These are phyloP conservation scores for Globisporangium carolinianum DNA, from an alignment of 352 stramenopile species.

Conservation along the genomic window DNA sequence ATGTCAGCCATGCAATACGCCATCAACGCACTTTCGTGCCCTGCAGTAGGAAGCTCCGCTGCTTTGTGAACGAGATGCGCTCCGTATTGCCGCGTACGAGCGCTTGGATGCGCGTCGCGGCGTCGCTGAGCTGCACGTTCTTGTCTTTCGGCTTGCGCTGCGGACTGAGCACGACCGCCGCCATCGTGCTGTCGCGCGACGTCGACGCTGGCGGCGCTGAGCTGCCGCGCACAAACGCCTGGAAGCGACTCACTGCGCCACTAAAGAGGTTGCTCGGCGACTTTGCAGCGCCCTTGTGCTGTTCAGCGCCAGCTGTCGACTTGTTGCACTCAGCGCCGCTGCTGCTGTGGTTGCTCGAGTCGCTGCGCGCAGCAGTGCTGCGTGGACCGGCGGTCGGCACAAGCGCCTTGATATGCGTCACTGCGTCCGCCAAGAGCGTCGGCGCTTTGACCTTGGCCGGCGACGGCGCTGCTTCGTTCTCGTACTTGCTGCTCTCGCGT, in stretches of 20 bases:
- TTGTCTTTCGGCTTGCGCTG: slow-evolving; percentile 4
- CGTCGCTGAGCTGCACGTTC: slow-evolving; percentile 18
- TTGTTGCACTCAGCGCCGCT: slow-evolving; percentile 6
- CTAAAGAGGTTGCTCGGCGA: slow-evolving; percentile 26
- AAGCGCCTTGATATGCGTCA: slow-evolving; percentile 31
- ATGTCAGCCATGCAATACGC: neutral
- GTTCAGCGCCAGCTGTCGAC: slow-evolving; percentile 4
- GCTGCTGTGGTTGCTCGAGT: slow-evolving; percentile 15
- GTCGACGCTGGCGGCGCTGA: neutral
- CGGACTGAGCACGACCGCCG: slow-evolving; percentile 2
- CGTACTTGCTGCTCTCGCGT: neutral
- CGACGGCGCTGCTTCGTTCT: neutral
- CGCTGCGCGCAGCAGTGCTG: slow-evolving; percentile 8
- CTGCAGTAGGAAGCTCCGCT: slow-evolving; percentile 54
- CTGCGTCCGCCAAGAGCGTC: slow-evolving; percentile 24
- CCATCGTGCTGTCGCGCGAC: slow-evolving; percentile 1
- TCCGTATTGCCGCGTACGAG: slow-evolving; percentile 55
- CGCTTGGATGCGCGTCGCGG: slow-evolving; percentile 64
- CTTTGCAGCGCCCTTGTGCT: slow-evolving; percentile 10
- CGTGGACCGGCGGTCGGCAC: slow-evolving; percentile 9
- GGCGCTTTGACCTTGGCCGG: slow-evolving; percentile 7
- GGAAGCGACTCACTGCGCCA: slow-evolving; percentile 27
- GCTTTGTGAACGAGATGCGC: slow-evolving; percentile 32
- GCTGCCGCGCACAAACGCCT: slow-evolving; percentile 26
- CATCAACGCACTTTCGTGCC: slow-evolving; percentile 49